Evolutionary conservation across 331 rosid species (phyloP).

Genomic region (Pyrus hybrid): DNA sequence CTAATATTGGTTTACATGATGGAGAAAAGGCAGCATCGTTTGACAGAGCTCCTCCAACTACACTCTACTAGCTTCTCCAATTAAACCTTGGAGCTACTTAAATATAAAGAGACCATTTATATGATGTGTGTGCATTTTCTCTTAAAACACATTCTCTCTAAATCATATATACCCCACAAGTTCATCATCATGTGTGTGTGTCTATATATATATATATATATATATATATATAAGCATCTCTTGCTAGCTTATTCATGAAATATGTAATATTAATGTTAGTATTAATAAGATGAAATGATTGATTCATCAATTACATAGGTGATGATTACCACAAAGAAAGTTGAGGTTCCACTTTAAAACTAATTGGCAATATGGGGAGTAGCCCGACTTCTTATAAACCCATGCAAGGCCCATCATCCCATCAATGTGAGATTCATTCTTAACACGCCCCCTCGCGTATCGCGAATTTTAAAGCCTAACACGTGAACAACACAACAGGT

Average conservation of each 20-base stretch:
- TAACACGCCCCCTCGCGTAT: too few relatives aligned
- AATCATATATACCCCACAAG: neutral
- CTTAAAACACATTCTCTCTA: neutral
- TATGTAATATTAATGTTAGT: neutral
- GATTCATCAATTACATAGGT: neutral
- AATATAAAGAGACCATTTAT: neutral
- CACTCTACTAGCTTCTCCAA: neutral
- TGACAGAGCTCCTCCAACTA: neutral
- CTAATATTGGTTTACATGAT: constrained; percentile 2
- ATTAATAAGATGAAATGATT: neutral
- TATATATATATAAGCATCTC: neutral
- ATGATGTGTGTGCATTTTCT: constrained; percentile 2
- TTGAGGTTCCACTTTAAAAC: too few relatives aligned
- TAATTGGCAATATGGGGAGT: too few relatives aligned
- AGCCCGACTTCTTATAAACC: too few relatives aligned
- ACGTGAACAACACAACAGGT: too few relatives aligned
- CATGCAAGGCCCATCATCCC: too few relatives aligned
- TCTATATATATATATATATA: too few relatives aligned
- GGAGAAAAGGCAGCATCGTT: constrained; percentile 11
- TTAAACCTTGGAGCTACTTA: neutral
- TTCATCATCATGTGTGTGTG: too few relatives aligned
- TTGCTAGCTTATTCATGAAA: neutral
- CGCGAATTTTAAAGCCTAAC: too few relatives aligned
- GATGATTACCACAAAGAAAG: too few relatives aligned
- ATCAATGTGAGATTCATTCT: too few relatives aligned